These are phyloP conservation scores for Trifolium fragiferum DNA, from an alignment of 306 rosid genomes.

Conservation along the genomic window DNA sequence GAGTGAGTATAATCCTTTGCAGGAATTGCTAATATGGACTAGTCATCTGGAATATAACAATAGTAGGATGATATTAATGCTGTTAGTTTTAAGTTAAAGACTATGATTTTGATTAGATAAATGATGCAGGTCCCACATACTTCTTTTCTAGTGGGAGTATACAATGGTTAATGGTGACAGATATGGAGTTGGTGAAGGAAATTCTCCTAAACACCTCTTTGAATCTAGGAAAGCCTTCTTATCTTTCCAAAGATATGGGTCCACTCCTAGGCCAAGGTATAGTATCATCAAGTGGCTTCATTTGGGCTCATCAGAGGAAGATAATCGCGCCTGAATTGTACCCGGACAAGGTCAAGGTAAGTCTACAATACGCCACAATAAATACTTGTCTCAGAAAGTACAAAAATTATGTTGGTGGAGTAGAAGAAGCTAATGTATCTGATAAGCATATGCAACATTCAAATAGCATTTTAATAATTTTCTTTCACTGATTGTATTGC, in stretches of 20 bases:
- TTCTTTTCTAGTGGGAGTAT: conserved; percentile 44
- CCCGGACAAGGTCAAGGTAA: conserved; percentile 53
- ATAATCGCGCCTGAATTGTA: conserved; percentile 56
- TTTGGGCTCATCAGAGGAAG: conserved; percentile 62
- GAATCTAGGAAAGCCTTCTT: conserved; percentile 51
- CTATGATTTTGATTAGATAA: conserved; percentile 2
- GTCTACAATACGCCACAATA: background rate
- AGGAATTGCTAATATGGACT: conserved; percentile 12
- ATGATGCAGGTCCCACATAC: conserved; percentile 43
- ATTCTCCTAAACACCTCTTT: conserved; percentile 44
- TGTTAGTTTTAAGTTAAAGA: background rate
- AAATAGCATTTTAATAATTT: no score
- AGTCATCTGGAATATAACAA: background rate
- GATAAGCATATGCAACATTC: no score
- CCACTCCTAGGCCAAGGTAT: conserved; percentile 53
- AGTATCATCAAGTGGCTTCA: conserved; percentile 49
- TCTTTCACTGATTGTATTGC: no score
- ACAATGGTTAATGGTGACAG: conserved; percentile 44
- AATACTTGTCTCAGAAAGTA: no score
- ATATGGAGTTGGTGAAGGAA: conserved; percentile 48
- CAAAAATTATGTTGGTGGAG: rapidly evolving
- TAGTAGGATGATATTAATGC: background rate
- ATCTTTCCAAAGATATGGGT: conserved; percentile 41
- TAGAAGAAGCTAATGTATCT: no score
- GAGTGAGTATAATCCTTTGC: background rate